Evolutionary conservation across 83 land plant species (phyloP).

Genomic region (Diphasiastrum complanatum): DNA sequence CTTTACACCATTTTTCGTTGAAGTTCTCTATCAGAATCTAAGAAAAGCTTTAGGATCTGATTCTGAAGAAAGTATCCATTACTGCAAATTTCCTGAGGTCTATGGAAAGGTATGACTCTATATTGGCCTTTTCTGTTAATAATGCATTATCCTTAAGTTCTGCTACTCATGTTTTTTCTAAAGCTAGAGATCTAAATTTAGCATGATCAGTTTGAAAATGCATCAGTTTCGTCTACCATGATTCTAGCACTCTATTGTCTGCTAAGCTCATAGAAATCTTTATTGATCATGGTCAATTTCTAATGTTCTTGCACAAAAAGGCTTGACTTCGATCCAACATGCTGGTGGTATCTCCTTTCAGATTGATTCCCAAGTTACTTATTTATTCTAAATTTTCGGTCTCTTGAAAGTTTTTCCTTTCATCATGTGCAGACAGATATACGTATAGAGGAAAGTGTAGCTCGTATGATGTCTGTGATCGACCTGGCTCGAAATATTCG

Average conservation of each 20-base stretch:
- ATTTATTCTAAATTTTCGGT: too few species aligned
- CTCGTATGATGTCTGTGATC: constrained; percentile 96
- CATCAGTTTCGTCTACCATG: too few species aligned
- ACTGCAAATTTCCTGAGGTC: constrained; percentile 69
- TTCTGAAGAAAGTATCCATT: constrained; percentile 81
- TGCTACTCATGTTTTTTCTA: neutral
- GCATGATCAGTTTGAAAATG: too few species aligned
- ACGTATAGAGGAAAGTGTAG: constrained; percentile 91
- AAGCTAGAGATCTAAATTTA: too few species aligned
- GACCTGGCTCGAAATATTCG: constrained; percentile 95
- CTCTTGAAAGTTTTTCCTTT: neutral
- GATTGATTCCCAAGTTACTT: too few species aligned
- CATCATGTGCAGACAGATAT: constrained; percentile 46
- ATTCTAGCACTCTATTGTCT: too few species aligned
- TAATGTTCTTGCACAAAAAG: too few species aligned
- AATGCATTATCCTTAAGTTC: neutral
- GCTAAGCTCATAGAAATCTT: too few species aligned
- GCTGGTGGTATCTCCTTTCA: too few species aligned
- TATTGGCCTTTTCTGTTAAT: neutral
- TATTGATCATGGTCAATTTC: too few species aligned
- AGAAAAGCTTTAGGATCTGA: constrained; percentile 43
- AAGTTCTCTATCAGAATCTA: constrained; percentile 85
- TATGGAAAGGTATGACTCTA: constrained; percentile 58
- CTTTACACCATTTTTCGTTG: constrained; percentile 95
- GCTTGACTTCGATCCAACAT: too few species aligned